Evolutionary conservation across 768 basidiomycete species (phyloP), one percentile per base, ranked within the genome.

Genomic region (Panellus pusillus): DNA sequence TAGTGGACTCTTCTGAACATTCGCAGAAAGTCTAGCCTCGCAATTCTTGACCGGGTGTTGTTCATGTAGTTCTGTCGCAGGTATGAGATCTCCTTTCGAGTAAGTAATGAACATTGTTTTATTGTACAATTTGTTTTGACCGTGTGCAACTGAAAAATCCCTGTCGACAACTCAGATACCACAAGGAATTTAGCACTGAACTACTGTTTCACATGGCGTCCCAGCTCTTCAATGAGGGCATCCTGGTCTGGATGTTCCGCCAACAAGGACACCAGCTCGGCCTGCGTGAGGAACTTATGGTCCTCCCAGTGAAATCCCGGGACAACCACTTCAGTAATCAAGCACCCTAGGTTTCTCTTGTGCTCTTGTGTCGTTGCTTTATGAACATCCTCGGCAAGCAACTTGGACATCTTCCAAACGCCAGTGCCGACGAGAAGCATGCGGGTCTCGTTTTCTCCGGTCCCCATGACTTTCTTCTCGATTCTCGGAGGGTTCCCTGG

Each of bases 251-350:
- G 46, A 7, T 28, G 7, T 29, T 46, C 47, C 29, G 40, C 46
- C 38, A 74, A 76, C 24, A 80, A 50, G 19, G 62, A 57, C 39
- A 69, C 47, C 57, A 81, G 58, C 20, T 49, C 71, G 19, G 61
- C 53, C 54, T 37, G 54, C n/a, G 69, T 72, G 65, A 81, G 59
- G 54, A 72, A 81, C 17, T 66, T 47, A 57, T 82, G 81, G 58
- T 81, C 81, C 47, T 77, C 74, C 77, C 77, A 81, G 35, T 72
- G 62, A 58, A 81, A 81, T 3, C 79, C 80, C 1, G 82, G 81
- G 11, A 81, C 75, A n/a, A 83, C 80, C 5, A 84, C 76, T 67
- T 84, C 81, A 15, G 76, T 79, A 57, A 86, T 81, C 50, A 86
- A 65, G 57, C 80, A 82, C 5, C 81, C 76, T 0, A 69, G 68